Base-by-base conservation (phyloP, 163 green algal species). In the Scenedesmus sp. region DNA sequence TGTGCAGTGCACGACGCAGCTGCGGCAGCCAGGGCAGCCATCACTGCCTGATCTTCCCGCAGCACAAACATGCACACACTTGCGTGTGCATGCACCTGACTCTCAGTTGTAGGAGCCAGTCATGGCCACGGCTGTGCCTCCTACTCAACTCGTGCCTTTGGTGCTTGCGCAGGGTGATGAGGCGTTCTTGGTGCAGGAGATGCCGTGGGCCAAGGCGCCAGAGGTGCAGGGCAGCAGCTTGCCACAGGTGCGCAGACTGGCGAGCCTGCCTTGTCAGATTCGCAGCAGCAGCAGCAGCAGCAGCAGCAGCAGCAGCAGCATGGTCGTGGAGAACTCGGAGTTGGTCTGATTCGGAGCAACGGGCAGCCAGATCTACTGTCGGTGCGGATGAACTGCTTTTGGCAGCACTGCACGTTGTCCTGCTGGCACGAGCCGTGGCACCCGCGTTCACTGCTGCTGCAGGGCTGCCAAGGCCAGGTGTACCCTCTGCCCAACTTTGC, bases 141-240 rank as follows among this genome's bases (percentile, higher is more conserved):
- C 49, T 56, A 13, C 1, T 56, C 13, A 12, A 20, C 9, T 12
- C 65, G 79, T n/a, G 15, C 15, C 44, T 44, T 3, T 72, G 2
- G 10, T 33, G 44, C 9, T 10, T 33, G 6, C 40, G 83, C 61
- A 44, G 61, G 80, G 56, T 15, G 88, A 81, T 3, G 44, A 68
- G 26, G 88, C 72, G n/a, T 33, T 89, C 15, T 15, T 86, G 13
- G 0, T 80, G 20, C n/a, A 72, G 43, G 88, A 53, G 12, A 53
- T 85, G 70, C 81, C 88, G 16, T 92, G 88, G 88, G 9, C 81
- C 4, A 89, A 85, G 65, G 88, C 88, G 70, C 88, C 88, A 33
- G 88, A 92, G 33, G 88, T 92, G 2, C 35, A 70, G 4, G 88
- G 88, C 33, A 92, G 59, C 44, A 49, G n/a, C 33, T 22, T 92